Evolutionary conservation across 768 basidiomycete genomes (phyloP).

Genomic region (Hericium alpestre): DNA sequence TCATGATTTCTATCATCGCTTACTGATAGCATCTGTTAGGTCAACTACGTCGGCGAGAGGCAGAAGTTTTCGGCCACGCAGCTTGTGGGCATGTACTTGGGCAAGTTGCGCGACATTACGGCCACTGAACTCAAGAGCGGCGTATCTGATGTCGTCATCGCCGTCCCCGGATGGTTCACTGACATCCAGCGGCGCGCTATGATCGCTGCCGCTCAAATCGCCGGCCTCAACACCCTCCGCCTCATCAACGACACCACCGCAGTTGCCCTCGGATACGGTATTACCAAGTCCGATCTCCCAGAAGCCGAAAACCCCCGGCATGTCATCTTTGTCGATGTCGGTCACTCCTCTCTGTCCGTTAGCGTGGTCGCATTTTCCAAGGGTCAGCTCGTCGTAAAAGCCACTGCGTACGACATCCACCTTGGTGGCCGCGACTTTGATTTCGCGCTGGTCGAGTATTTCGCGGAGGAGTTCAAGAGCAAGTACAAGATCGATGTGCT

Average conservation of each 20-base stretch:
- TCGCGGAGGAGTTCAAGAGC: conserved; percentile 83
- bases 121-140: conserved; percentile 73
- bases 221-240: conserved; percentile 82
- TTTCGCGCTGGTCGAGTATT: conserved; percentile 79
- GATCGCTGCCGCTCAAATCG: conserved; percentile 82
- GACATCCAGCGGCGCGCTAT: conserved; percentile 86
- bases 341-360: conserved; percentile 84
- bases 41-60: conserved; percentile 79
- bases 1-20: too few species aligned
- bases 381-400: conserved; percentile 80
- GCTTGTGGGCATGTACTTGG: conserved; percentile 83
- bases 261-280: conserved; percentile 92
- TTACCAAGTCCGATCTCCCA: conserved; percentile 96
- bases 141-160: conserved; percentile 88
- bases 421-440: conserved; percentile 97
- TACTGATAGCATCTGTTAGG: conserved; percentile 34
- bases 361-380: conserved; percentile 89
- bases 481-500: conserved; percentile 98
- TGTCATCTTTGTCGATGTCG: conserved; percentile 91
- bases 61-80: conserved; percentile 79
- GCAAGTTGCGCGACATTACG: conserved; percentile 83
- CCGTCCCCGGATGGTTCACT: conserved; percentile 95
- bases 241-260: conserved; percentile 98
- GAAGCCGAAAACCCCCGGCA: conserved; percentile 70
- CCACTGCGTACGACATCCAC: conserved; percentile 84